These are phyloP conservation scores for Phytophthora megakarya DNA, from an alignment of 352 stramenopile genomes.

Conservation along the genomic window DNA sequence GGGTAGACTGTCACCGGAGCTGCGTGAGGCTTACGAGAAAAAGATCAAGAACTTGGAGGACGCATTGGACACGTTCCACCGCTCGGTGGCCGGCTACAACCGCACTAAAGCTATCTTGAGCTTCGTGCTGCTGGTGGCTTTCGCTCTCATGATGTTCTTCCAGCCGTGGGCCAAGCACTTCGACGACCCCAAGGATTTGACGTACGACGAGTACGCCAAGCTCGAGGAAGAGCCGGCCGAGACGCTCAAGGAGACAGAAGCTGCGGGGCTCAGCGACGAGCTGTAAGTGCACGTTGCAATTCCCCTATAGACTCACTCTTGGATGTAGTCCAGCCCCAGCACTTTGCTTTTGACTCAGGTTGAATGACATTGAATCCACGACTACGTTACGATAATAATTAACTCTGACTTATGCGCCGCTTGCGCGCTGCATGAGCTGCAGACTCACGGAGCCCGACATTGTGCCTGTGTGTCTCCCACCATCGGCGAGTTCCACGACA, in stretches of 20 bases:
- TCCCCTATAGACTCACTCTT: conserved; percentile 22
- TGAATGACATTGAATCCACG: conserved; percentile 39
- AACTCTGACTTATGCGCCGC: conserved; percentile 29
- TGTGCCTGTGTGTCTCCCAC: conserved; percentile 59
- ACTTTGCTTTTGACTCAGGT: conserved; percentile 22
- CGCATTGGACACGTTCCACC: conserved; percentile 80
- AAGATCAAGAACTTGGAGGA: conserved; percentile 72
- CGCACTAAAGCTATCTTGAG: conserved; percentile 69
- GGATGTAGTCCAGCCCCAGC: conserved; percentile 17
- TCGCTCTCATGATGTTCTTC: conserved; percentile 76
- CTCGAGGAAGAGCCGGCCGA: conserved; percentile 32
- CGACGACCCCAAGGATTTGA: conserved; percentile 27
- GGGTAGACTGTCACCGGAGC: conserved; percentile 55
- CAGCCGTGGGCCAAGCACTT: conserved; percentile 69
- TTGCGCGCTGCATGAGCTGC: conserved; percentile 38
- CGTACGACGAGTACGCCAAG: conserved; percentile 34
- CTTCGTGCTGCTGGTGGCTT: conserved; percentile 54
- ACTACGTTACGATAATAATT: conserved; percentile 38
- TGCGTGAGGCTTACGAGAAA: conserved; percentile 69
- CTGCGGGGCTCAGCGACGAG: conserved; percentile 36
- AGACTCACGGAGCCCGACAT: conserved; percentile 55
- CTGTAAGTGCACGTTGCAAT: conserved; percentile 29
- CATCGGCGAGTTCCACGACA: conserved; percentile 57
- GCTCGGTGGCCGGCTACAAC: conserved; percentile 78
- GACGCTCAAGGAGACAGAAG: conserved; percentile 28